Evolutionary conservation across 2,329 filamentous ascomycete species (phyloP).

Genomic region (Aspergillus fumigatus): DNA sequence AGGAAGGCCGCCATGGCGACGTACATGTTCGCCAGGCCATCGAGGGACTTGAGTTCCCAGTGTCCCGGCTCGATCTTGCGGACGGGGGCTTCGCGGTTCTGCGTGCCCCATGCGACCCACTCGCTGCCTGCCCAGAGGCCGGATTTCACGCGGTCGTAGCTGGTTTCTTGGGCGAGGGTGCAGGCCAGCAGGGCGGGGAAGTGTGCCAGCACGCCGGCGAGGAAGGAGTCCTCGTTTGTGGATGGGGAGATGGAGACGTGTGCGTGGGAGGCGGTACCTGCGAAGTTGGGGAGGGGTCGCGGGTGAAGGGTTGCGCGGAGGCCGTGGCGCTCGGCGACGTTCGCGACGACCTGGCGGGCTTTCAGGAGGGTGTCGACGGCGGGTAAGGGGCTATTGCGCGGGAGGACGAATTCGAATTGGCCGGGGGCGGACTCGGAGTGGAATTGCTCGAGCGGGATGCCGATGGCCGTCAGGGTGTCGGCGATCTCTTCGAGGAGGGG

Average conservation of each 20-base stretch:
- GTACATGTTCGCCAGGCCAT: slow-evolving; percentile 76
- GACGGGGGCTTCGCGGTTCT: slow-evolving; percentile 73
- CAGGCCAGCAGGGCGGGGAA: slow-evolving; percentile 65
- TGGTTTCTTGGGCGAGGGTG: slow-evolving; percentile 59
- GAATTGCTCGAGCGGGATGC: slow-evolving; percentile 65
- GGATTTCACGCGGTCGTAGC: slow-evolving; percentile 65
- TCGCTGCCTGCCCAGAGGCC: slow-evolving; percentile 74
- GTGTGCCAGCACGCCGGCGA: slow-evolving; percentile 65
- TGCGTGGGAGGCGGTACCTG: slow-evolving; percentile 64
- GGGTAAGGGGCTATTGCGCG: slow-evolving; percentile 57
- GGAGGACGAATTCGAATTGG: slow-evolving; percentile 73
- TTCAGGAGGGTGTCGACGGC: slow-evolving; percentile 70
- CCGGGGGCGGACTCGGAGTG: slow-evolving; percentile 70
- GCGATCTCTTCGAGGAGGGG: slow-evolving; percentile 64
- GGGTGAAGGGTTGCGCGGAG: slow-evolving; percentile 70
- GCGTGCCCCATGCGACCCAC: slow-evolving; percentile 75
- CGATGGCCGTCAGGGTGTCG: slow-evolving; percentile 54
- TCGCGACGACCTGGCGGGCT: slow-evolving; percentile 64
- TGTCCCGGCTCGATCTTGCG: slow-evolving; percentile 62
- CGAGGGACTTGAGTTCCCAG: slow-evolving; percentile 76
- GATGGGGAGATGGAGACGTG: slow-evolving; percentile 55
- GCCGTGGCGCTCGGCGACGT: slow-evolving; percentile 58
- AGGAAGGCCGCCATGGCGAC: slow-evolving; percentile 61
- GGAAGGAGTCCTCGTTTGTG: slow-evolving; percentile 55
- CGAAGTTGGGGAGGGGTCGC: slow-evolving; percentile 52